Base-by-base conservation (phyloP, 805 yeast species). In the Candida bentonensis region DNA sequence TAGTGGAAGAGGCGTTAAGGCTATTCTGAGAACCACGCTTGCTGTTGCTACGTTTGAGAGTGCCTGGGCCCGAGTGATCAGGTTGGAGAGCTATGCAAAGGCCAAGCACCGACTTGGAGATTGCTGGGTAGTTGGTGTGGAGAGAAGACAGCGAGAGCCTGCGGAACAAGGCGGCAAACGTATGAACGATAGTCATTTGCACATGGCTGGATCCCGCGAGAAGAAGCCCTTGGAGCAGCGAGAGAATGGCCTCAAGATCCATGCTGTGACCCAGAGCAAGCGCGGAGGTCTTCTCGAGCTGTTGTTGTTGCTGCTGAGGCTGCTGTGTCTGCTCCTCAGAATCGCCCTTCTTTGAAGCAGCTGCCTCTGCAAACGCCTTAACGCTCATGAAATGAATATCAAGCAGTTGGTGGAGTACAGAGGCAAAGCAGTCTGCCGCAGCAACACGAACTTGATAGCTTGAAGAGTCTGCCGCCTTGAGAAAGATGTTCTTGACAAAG, bases 31-130 rank as follows among this genome's bases (percentile, higher is more conserved):
- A 9, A 11, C 20, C 13, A 15, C 36, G 36, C 17, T 30, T 30
- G 36, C 36, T 30, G 36, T 30, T 30, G 20, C 36, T 30, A 9
- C 36, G 13, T 15, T 30, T 30, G n/a, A 30, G 36, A 30, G 36
- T 30, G 5, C 36, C 36, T 11, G 36, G 36, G n/a, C 20, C 36
- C 7, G 7, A 9, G 13, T 25, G 27, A 30, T 30, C 36, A 4
- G 36, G 5, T 13, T 4, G 36, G 17, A n/a, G 20, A 17, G 17
- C 17, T 4, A 17, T 5, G n/a, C 36, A 30, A 17, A 30, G n/a
- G n/a, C 36, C 20, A 11, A 30, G n/a, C 7, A 30, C 36, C 36
- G n/a, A 11, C 20, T 30, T 30, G 20, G 36, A 11, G n/a, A 30
- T 30, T 11, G 36, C 36, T 9, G 36, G 5, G 17, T 30, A 30